phyloP scores from a whole-genome alignment of 306 rosid species.

The Arachis hypogaea region DNA sequence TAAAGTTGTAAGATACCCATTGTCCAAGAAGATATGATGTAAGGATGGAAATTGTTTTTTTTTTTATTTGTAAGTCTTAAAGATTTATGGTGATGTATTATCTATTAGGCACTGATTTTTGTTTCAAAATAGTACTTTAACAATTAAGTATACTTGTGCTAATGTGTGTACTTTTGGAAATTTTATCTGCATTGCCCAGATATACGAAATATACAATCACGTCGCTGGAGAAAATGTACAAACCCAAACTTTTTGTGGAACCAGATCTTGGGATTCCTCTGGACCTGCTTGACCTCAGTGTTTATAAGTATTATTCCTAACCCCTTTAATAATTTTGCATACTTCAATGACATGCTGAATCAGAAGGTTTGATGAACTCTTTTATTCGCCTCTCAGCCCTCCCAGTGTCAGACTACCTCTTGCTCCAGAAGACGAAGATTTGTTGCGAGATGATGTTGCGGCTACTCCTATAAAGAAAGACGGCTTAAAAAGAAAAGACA shows the following conservation, averaged over 20 bases:
- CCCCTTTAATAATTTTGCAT: conserved; percentile 32
- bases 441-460: conserved; percentile 84
- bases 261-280: conserved; percentile 99
- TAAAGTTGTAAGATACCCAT: background rate
- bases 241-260: conserved; percentile 94
- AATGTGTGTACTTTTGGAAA: conserved; percentile 31
- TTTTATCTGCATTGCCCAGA: conserved; percentile 58
- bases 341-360: conserved; percentile 33
- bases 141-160: conserved; percentile 24
- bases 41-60: conserved; percentile 11
- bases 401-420: conserved; percentile 72
- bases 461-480: conserved; percentile 79
- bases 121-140: conserved; percentile 9
- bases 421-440: conserved; percentile 88
- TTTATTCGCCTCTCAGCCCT: conserved; percentile 63
- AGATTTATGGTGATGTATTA: conserved; percentile 1
- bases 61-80: conserved; percentile 30
- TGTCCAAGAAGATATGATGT: conserved; percentile 9
- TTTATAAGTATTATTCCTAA: conserved; percentile 76
- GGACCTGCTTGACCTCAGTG: conserved; percentile 96
- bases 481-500: conserved; percentile 87
- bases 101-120: background rate
- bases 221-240: conserved; percentile 90
- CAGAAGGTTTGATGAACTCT: conserved; percentile 41
- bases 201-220: conserved; percentile 87